Conservation (phyloP, 441 rosid genomes). For the Mallotus japonicus region DNA sequence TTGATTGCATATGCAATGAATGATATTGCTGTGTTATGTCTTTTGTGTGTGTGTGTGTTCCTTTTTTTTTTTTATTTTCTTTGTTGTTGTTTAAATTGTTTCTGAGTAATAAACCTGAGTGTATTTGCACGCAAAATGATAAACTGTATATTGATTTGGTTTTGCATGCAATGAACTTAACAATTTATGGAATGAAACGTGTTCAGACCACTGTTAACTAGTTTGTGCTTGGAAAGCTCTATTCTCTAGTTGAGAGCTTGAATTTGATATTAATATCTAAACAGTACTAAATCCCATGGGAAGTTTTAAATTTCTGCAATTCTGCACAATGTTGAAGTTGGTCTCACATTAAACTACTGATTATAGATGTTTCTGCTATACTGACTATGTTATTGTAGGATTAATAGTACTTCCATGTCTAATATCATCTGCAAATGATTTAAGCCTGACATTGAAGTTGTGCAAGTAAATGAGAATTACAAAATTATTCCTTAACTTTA, state of each 20-base stretch:
- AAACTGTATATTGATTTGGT: neutral
- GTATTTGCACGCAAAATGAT: neutral
- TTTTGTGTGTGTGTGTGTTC: neutral
- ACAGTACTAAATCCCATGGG: no score
- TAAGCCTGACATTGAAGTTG: neutral
- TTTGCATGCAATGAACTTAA: neutral
- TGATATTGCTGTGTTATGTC: neutral
- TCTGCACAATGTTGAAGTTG: neutral
- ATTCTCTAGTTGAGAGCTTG: neutral
- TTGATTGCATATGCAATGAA: neutral
- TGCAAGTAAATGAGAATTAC: no score
- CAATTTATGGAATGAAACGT: no score
- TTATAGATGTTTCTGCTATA: neutral
- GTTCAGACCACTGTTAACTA: no score
- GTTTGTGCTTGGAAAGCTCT: neutral
- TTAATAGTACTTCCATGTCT: neutral
- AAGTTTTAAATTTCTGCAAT: neutral
- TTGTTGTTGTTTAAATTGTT: neutral
- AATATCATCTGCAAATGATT: neutral
- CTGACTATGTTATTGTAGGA: neutral
- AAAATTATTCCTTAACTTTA: no score
- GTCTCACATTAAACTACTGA: neutral
- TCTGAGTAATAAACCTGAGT: neutral
- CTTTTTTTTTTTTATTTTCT: neutral
- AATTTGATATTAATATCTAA: neutral